Conservation (phyloP, 2,329 filamentous ascomycete species). For the Neodidymelliopsis sp. region DNA sequence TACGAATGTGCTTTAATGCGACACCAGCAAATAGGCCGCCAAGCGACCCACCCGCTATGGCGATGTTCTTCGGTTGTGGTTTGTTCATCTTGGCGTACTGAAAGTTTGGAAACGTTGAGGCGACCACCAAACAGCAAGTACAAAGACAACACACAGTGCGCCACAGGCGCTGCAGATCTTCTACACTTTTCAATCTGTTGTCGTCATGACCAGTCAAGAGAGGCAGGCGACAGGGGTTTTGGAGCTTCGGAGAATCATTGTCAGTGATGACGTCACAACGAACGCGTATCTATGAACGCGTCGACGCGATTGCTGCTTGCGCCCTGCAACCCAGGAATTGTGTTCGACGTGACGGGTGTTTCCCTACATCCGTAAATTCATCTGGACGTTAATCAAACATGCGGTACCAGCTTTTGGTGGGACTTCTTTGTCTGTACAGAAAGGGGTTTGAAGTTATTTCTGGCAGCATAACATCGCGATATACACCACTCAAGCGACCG, state of each 20-base stretch:
- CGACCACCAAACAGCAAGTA: neutral
- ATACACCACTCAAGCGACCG: no score
- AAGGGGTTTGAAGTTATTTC: no score
- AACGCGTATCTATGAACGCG: no score
- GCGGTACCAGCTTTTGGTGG: no score
- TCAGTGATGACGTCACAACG: neutral
- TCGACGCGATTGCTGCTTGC: no score
- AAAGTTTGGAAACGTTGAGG: neutral
- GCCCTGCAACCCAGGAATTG: no score
- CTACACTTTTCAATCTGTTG: neutral
- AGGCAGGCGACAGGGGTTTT: neutral
- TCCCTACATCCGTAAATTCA: no score
- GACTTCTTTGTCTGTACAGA: no score
- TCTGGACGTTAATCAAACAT: no score
- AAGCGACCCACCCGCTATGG: conserved; percentile 34
- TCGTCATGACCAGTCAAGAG: conserved; percentile 9
- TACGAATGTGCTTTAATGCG: conserved; percentile 31
- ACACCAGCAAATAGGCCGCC: conserved; percentile 33
- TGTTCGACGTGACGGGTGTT: no score
- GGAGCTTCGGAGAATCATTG: neutral
- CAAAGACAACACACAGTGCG: neutral
- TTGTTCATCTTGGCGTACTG: conserved; percentile 13
- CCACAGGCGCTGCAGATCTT: no score
- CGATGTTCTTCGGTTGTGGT: conserved; percentile 29
- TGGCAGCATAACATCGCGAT: no score